phyloP scores from a whole-genome alignment of 169 alveolate genomes.

The Plasmodium vivax region DNA sequence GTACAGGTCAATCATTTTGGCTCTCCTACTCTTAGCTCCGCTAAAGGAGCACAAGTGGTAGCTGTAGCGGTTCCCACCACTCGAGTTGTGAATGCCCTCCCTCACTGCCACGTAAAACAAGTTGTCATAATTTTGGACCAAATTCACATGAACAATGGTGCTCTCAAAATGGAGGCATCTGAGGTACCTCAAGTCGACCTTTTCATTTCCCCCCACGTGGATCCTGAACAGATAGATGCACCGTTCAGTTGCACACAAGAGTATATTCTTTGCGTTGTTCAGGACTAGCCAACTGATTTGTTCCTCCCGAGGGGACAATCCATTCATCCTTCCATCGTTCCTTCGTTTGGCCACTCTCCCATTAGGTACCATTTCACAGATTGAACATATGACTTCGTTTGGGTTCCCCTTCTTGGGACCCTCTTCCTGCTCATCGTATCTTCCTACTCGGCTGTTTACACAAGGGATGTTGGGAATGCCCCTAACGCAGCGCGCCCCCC shows the following conservation, averaged over 20 bases:
- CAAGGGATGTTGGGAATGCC: neutral
- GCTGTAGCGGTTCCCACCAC: neutral
- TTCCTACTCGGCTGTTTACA: neutral
- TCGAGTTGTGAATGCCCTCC: neutral
- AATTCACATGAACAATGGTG: constrained; percentile 22
- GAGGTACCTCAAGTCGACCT: constrained; percentile 23
- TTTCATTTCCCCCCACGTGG: constrained; percentile 37
- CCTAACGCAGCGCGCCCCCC: neutral
- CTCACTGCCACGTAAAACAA: constrained; percentile 30
- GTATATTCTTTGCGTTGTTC: constrained; percentile 15
- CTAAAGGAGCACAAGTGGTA: constrained; percentile 27
- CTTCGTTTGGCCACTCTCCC: neutral
- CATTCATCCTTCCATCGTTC: neutral
- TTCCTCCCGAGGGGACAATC: neutral
- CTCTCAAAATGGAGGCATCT: neutral
- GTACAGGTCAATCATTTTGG: constrained; percentile 11
- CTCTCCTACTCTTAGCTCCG: neutral
- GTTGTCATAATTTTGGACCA: constrained; percentile 25
- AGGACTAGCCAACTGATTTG: constrained; percentile 25
- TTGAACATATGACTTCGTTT: neutral
- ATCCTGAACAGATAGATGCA: constrained; percentile 16
- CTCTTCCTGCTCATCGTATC: neutral
- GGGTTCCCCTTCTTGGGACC: neutral
- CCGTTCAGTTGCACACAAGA: constrained; percentile 11
- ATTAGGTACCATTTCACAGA: neutral